Base-by-base conservation (phyloP, 495 filamentous ascomycete species). In the Daldinia bambusicola region DNA sequence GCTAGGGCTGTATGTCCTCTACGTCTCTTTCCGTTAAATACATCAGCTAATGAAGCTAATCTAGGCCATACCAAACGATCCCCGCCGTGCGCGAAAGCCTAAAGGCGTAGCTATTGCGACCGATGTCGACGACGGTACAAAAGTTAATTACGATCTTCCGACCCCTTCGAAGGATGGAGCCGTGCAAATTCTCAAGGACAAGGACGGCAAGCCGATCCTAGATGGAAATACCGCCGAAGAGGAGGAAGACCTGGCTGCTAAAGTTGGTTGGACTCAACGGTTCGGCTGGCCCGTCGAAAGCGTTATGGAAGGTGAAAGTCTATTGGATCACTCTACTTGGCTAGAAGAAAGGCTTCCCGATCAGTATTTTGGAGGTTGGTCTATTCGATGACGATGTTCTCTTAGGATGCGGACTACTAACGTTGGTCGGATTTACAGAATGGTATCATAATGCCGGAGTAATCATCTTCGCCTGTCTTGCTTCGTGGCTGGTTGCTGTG, bases 371-470 rank as follows among this genome's bases (percentile, higher is more conserved):
- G 95, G 95, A 74, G 93, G 92, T 93, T 80, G 72, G 86, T 79
- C 61, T 56, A 38, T 55, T 20, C 34, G 16, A 22, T 41, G 59
- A 40, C 70, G 34, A 70, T 62, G 32, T 55, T n/a, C 16, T n/a
- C 65, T 16, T 63, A 58, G 31, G 12, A 13, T 56, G 37, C 8
- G 61, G 37, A 59, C 30, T 40, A 34, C 65, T 59, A 62, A 75
- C 66, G 56, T 75, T 67, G 72, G 52, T 16, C n/a, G 20, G n/a
- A 22, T 32, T 9, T 18, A n/a, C 66, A 93, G 95, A 98, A 74
- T 99, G 95, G 95, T 98, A 98, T 78, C 93, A 98, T 78, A 98
- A 99, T 79, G 89, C 94, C 14, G 95, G 82, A 30, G 84, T 98
- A 61, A 98, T 99, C 70, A 84, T 93, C 48, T 98, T 99, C 74